phyloP scores from a whole-genome alignment of 768 basidiomycete species.

The Hypholoma sublateritium region DNA sequence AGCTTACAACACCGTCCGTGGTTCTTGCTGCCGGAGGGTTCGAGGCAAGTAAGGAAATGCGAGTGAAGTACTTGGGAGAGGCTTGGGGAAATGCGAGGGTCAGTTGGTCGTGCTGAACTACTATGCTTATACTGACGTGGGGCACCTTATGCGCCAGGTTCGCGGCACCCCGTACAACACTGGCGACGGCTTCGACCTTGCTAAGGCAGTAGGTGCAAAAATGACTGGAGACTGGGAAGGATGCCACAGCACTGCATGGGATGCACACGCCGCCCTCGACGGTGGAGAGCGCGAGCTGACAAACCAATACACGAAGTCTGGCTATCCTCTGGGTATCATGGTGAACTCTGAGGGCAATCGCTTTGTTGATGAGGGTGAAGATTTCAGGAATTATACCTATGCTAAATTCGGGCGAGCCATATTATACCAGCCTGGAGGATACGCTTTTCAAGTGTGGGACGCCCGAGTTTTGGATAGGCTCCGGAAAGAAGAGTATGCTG shows the following conservation, averaged over 20 bases:
- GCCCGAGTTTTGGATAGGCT: conserved; percentile 40
- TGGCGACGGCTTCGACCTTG: conserved; percentile 62
- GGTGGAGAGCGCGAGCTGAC: conserved; percentile 56
- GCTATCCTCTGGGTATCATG: conserved; percentile 74
- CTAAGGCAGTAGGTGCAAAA: conserved; percentile 48
- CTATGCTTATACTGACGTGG: background rate
- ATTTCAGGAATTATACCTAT: conserved; percentile 74
- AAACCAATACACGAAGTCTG: conserved; percentile 74
- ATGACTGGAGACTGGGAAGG: conserved; percentile 66
- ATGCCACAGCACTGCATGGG: conserved; percentile 77
- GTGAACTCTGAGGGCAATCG: conserved; percentile 54
- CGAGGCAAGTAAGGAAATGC: conserved; percentile 54
- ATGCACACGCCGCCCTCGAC: conserved; percentile 53
- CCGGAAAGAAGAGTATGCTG: conserved; percentile 66
- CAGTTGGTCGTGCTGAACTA: conserved; percentile 3
- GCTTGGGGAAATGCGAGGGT: conserved; percentile 62
- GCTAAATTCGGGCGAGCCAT: conserved; percentile 66
- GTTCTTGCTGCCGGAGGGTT: conserved; percentile 69
- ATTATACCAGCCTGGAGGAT: conserved; percentile 54
- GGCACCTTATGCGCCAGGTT: conserved; percentile 36
- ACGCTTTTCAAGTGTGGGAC: conserved; percentile 70
- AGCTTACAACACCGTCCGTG: conserved; percentile 43
- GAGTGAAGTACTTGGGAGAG: conserved; percentile 54
- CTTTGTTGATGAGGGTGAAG: conserved; percentile 73
- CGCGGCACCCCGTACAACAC: conserved; percentile 72